A percentile compares a stretch with the other conserved stretches of the same genome.
These are phyloP conservation scores for Gossypium bickii DNA, from an alignment of 345 rosid genomes.

Conservation along the genomic window DNA sequence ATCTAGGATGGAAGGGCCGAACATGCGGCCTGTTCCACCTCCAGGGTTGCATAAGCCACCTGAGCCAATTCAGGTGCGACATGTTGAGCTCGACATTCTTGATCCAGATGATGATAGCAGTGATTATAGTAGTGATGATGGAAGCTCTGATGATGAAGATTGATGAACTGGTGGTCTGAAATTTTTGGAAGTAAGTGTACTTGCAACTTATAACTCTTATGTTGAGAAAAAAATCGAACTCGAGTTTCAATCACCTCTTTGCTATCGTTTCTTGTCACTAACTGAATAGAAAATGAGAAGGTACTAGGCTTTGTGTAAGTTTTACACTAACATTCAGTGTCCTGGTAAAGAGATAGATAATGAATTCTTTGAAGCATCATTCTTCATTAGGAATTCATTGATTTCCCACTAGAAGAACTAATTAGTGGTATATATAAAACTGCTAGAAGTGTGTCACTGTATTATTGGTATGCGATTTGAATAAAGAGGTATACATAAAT, in stretches of 20 bases:
- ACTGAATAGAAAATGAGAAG: neutral
- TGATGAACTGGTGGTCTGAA: slow-evolving; percentile 1
- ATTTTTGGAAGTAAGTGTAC: neutral
- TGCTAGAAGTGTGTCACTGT: neutral
- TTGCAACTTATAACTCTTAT: neutral
- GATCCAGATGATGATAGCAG: slow-evolving; percentile 67
- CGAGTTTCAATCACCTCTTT: neutral
- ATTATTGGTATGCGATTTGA: neutral
- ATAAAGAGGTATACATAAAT: neutral
- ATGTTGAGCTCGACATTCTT: slow-evolving; percentile 76
- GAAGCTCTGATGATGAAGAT: slow-evolving; percentile 40
- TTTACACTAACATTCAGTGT: neutral
- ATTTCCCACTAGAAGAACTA: neutral
- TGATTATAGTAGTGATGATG: slow-evolving; percentile 49
- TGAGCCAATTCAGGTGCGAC: slow-evolving; percentile 72
- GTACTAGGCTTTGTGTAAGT: neutral
- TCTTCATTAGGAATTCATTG: neutral
- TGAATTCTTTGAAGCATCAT: neutral
- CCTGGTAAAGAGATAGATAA: neutral
- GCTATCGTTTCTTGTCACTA: neutral
- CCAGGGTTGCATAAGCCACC: slow-evolving; percentile 58
- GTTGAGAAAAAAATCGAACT: neutral
- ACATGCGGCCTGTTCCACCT: slow-evolving; percentile 26
- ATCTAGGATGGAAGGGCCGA: neutral
- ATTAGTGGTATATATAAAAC: neutral